These are phyloP conservation scores for Hericium rajendrae DNA, from an alignment of 768 basidiomycete species.

Conservation along the genomic window DNA sequence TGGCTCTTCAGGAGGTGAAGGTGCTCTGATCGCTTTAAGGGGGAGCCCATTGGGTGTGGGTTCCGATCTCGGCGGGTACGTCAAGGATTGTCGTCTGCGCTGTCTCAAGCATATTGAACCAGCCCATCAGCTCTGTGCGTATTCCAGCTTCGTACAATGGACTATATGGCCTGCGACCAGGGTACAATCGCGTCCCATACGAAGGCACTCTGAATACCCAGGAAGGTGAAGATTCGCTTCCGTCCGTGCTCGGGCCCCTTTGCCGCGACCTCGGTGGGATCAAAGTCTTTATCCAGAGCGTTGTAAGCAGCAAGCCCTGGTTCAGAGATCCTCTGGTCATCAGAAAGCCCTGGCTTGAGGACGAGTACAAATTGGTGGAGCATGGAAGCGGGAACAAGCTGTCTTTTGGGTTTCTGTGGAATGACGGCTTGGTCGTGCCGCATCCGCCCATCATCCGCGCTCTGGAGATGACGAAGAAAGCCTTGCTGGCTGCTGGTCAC, in stretches of 20 bases:
- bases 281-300: slow-evolving; percentile 54
- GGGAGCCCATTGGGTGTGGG: slow-evolving; percentile 55
- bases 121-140: slow-evolving; percentile 46
- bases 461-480: slow-evolving; percentile 34
- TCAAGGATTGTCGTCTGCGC: background rate
- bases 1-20: slow-evolving; percentile 84
- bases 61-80: slow-evolving; percentile 72
- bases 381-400: slow-evolving; percentile 40
- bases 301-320: slow-evolving; percentile 58
- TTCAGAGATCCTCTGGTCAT: slow-evolving; percentile 48
- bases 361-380: slow-evolving; percentile 48
- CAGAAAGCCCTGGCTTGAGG: slow-evolving; percentile 51
- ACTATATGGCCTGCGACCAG: slow-evolving; percentile 62
- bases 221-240: slow-evolving; percentile 63
- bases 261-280: slow-evolving; percentile 48
- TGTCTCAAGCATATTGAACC: background rate
- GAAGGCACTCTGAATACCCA: slow-evolving; percentile 52
- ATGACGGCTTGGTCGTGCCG: slow-evolving; percentile 37
- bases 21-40: slow-evolving; percentile 55
- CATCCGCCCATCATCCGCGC: slow-evolving; percentile 46
- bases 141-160: slow-evolving; percentile 63
- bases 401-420: slow-evolving; percentile 27
- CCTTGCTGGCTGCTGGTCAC: slow-evolving; percentile 40
- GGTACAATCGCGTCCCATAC: slow-evolving; percentile 63
- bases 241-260: slow-evolving; percentile 70